These are phyloP conservation scores for Hypoxylon rickii DNA, from an alignment of 495 filamentous ascomycete genomes.

Conservation along the genomic window DNA sequence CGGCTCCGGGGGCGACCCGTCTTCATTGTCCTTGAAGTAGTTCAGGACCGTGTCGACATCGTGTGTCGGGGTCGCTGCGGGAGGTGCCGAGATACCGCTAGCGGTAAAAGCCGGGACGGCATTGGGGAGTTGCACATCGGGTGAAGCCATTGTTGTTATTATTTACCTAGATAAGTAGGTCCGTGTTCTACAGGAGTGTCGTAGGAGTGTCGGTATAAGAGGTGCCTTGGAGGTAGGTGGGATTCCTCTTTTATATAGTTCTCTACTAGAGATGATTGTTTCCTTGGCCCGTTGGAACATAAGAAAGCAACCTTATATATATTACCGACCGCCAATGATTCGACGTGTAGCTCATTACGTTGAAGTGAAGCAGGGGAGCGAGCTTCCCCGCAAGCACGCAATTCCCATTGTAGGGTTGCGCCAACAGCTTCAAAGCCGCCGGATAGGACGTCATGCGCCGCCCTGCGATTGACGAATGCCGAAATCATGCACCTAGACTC, in stretches of 20 bases:
- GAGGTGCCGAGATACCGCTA: conserved; percentile 3
- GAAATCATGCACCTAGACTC: conserved; percentile 12
- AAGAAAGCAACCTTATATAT: conserved; percentile 24
- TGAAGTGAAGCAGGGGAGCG: too few relatives aligned
- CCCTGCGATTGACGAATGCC: conserved; percentile 11
- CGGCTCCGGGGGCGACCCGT: conserved; percentile 60
- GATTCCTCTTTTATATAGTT: conserved; percentile 16
- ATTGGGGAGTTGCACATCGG: conserved; percentile 34
- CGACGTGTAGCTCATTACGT: conserved; percentile 17
- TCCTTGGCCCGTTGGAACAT: neutral
- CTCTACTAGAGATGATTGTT: conserved; percentile 2
- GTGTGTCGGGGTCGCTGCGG: conserved; percentile 3
- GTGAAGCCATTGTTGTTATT: conserved; percentile 30
- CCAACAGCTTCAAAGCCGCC: conserved; percentile 1
- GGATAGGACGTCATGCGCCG: conserved; percentile 25
- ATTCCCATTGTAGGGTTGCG: conserved; percentile 13
- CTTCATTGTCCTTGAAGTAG: conserved; percentile 62
- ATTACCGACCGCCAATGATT: conserved; percentile 3
- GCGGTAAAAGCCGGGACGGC: conserved; percentile 23
- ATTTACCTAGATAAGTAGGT: neutral
- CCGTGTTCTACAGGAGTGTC: too few relatives aligned
- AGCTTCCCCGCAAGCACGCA: conserved; percentile 33
- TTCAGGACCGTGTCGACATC: conserved; percentile 62
- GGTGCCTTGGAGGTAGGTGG: conserved; percentile 1
- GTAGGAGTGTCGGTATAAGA: too few relatives aligned